These are phyloP conservation scores for Fistulifera solaris DNA, from an alignment of 108 stramenopile species.

Conservation along the genomic window DNA sequence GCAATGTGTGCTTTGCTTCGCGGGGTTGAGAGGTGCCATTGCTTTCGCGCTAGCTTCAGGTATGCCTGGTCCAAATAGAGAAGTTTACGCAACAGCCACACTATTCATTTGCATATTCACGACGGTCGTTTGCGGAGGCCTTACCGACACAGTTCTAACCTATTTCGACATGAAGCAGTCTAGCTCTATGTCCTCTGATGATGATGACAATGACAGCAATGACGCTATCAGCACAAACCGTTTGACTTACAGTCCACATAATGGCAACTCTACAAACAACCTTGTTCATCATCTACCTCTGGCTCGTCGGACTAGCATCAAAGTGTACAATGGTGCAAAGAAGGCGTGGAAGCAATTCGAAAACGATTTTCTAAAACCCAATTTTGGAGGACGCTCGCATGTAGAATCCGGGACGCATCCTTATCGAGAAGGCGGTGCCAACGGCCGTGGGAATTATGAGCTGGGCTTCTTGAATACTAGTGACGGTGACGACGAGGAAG, in stretches of 20 bases:
- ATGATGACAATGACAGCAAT: conserved; percentile 8
- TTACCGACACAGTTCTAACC: conserved; percentile 81
- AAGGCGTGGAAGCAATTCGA: conserved; percentile 51
- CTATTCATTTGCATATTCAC: conserved; percentile 93
- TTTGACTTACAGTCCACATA: conserved; percentile 18
- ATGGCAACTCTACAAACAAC: neutral
- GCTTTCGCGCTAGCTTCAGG: conserved; percentile 89
- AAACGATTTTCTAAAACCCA: conserved; percentile 43
- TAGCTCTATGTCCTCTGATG: neutral
- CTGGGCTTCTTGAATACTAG: neutral
- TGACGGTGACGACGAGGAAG: neutral
- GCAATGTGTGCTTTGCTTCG: conserved; percentile 95
- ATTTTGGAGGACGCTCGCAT: conserved; percentile 44
- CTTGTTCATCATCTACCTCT: neutral
- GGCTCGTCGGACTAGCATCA: conserved; percentile 4
- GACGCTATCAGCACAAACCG: conserved; percentile 15
- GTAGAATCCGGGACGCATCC: neutral
- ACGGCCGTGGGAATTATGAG: conserved; percentile 19
- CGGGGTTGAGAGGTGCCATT: conserved; percentile 92
- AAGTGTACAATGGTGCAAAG: conserved; percentile 30
- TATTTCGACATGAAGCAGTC: conserved; percentile 78
- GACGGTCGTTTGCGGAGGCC: conserved; percentile 93
- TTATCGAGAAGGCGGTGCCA: no score
- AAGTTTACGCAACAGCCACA: conserved; percentile 84
- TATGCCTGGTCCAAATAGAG: conserved; percentile 86